Base-by-base conservation (phyloP, 2,329 filamentous ascomycete species). In the Pleoardoris graminearum region DNA sequence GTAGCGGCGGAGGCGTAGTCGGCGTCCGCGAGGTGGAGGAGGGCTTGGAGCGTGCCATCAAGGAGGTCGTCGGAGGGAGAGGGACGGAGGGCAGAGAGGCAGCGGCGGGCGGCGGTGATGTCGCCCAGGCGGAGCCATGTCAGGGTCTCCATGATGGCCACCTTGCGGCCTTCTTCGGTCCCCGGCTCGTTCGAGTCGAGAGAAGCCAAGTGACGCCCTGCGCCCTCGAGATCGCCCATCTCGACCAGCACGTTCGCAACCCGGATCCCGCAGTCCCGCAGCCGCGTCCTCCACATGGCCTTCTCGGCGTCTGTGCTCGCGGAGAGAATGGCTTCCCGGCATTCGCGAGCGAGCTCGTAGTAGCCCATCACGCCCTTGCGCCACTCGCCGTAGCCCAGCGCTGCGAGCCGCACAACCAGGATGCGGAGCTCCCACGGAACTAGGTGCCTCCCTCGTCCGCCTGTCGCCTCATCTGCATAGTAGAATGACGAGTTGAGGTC, bases 381-480 rank as follows among this genome's bases (percentile, higher is more conserved):
- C 44, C 87, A 84, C 73, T 99, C 94, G 3, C 87, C 87, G 58
- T 94, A 95, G 1, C 90, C 91, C 39, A 96, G 82, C 0, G 90
- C 90, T 61, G 96, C 90, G 17, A 97, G 80, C 1, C 92, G 83
- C 7, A 97, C 88, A 6, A 88, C 86, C 14, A 97, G 80, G 2
- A 97, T 82, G 6, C 94, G 85, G 47, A 99, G 80, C 36, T 88
- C 83, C 92, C 94, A 99, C 0, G 93, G 93, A 0, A 93, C 88
- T 0, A 96, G 80, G 39, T 76, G 74, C 3, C 4, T 19, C 7
- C 39, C 39, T 4, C 17, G 7, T 4, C 4, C 11, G 7, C 27
- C 41, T 3, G 7, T 10, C 3, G 27, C 27, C 11, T 44, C 16
- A 19, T 43, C 25, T 5, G 60, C 58, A 39, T 66, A 61, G 60